Evolutionary conservation across 306 rosid genomes (phyloP), one percentile per base, ranked within the genome.

Genomic region (Inga laurina): DNA sequence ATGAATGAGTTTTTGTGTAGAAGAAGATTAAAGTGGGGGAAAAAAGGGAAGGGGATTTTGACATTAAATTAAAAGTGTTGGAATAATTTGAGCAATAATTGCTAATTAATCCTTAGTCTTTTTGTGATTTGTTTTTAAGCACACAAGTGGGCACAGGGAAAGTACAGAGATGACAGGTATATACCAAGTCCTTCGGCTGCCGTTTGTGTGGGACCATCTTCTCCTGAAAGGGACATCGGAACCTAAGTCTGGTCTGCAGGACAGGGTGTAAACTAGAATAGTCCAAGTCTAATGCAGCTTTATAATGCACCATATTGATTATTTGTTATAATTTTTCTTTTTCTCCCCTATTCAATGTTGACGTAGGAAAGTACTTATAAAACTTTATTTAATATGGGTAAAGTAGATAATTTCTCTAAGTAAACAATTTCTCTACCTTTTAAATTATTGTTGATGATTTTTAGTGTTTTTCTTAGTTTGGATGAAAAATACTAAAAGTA

Each of bases 181-280:
- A 71, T 75, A 76, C 34, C 78, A 82, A 76, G 21, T 57, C 83
- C 72, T 79, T 82, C 37, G 71, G 30, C 81, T 82, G 86, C 77
- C 84, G 79, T 46, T 82, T 82, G 45, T 70, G 86, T 75, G 71
- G 68, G 32, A 15, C n/a, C 86, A 88, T 82, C 80, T 70, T 46
- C 77, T 51, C 65, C 77, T 3, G 84, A 87, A 84, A 82, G 79
- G 68, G 88, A 78, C 88, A 82, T 66, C 35, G 67, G 72, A 79
- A 82, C 81, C 65, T 79, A 77, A 84, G 72, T 39, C 48, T 65
- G 62, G 75, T 46, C 70, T 65, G 76, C 45, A 68, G 56, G 75
- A 44, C 87, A 83, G 67, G 80, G 79, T 80, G 83, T 80, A 82
- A 84, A 75, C 71, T 52, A 18, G 8, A 16, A 54, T 19, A 54